Conservation (phyloP, 2,329 filamentous ascomycete species). For the Aspergillus chevalieri region DNA sequence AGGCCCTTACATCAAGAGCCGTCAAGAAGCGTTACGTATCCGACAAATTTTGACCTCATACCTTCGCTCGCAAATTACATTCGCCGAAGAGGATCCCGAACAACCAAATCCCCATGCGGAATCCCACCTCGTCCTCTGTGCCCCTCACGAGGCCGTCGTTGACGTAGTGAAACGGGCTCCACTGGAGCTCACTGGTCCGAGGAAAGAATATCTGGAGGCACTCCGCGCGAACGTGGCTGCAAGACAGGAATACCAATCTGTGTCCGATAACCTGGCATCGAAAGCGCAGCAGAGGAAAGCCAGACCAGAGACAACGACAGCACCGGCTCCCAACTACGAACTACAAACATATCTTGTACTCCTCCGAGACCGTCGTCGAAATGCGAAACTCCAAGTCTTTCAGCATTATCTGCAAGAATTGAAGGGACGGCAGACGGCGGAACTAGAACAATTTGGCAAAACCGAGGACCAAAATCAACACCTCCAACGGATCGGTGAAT, state of each 20-base stretch:
- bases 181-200: constrained; percentile 36
- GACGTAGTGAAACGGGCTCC: constrained; percentile 32
- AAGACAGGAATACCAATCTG: constrained; percentile 31
- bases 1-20: constrained; percentile 33
- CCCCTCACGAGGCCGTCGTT: constrained; percentile 24
- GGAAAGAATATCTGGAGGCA: constrained; percentile 42
- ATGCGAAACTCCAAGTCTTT: constrained; percentile 43
- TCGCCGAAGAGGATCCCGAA: constrained; percentile 21
- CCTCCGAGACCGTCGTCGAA: constrained; percentile 41
- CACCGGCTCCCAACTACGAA: constrained; percentile 18
- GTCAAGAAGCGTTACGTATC: constrained; percentile 34
- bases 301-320: constrained; percentile 9
- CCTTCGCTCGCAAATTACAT: constrained; percentile 31
- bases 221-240: constrained; percentile 39
- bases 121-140: constrained; percentile 31
- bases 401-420: constrained; percentile 41
- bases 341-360: constrained; percentile 39
- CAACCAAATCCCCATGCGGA: constrained; percentile 14
- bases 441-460: constrained; percentile 16
- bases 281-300: constrained; percentile 20
- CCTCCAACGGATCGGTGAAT: constrained; percentile 9
- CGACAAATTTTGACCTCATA: constrained; percentile 35
- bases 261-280: constrained; percentile 26
- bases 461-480: constrained; percentile 11
- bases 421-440: constrained; percentile 19